Conservation (phyloP, 768 basidiomycete genomes). For the Naematelia aurantialba region DNA sequence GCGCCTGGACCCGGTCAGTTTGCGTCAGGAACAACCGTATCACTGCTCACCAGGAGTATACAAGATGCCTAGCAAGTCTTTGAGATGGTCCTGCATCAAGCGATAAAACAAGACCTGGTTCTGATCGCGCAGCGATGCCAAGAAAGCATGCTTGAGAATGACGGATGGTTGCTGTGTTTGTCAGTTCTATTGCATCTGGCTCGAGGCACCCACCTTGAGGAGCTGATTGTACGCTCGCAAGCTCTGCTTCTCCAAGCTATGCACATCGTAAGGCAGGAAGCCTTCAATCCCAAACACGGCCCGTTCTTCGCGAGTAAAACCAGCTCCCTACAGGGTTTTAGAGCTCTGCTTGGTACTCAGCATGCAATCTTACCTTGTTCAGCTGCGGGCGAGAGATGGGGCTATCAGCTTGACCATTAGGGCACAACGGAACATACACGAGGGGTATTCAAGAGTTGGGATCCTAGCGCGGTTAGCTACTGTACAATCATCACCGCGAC, state of each 20-base stretch:
- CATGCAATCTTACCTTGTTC: constrained; percentile 29
- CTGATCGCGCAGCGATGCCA: constrained; percentile 48
- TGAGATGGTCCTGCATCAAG: constrained; percentile 61
- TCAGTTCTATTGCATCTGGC: constrained; percentile 22
- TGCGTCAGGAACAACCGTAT: neutral
- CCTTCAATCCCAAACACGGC: constrained; percentile 60
- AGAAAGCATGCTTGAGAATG: constrained; percentile 69
- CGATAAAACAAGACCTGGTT: constrained; percentile 71
- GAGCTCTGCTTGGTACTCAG: neutral
- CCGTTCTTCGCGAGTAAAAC: constrained; percentile 67
- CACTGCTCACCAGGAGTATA: constrained; percentile 69
- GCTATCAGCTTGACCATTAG: neutral
- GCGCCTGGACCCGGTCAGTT: constrained; percentile 24
- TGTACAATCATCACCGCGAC: neutral
- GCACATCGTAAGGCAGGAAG: constrained; percentile 52
- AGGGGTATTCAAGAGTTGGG: constrained; percentile 37
- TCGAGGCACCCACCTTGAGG: constrained; percentile 30
- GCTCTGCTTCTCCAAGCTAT: constrained; percentile 55
- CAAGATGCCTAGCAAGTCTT: constrained; percentile 66
- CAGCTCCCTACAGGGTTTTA: constrained; percentile 59
- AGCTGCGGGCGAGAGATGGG: constrained; percentile 16
- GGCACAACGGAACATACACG: constrained; percentile 18
- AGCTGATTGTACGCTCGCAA: constrained; percentile 65
- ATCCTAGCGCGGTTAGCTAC: constrained; percentile 16
- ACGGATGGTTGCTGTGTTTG: constrained; percentile 50